Evolutionary conservation across 2,329 filamentous ascomycete genomes (phyloP).

Genomic region (Aspergillus phoenicis): DNA sequence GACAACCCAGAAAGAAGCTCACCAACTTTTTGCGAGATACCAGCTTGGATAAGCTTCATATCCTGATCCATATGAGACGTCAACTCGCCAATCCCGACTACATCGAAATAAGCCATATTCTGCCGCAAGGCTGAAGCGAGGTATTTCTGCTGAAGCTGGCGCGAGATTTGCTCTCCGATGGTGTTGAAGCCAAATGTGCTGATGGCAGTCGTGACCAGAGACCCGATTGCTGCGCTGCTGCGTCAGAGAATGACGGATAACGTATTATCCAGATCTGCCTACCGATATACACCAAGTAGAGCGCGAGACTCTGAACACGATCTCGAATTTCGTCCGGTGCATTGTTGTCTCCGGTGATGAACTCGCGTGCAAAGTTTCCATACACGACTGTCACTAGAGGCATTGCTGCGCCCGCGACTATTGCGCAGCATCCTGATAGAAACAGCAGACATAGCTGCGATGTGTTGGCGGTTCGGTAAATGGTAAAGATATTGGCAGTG

Average conservation of each 20-base stretch:
- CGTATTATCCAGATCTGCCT: background rate
- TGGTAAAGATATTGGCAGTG: slow-evolving; percentile 3
- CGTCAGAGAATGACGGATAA: background rate
- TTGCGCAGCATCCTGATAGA: slow-evolving; percentile 4
- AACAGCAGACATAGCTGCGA: slow-evolving; percentile 1
- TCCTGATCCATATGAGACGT: slow-evolving; percentile 84
- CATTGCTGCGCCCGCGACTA: slow-evolving; percentile 13
- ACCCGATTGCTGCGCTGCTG: slow-evolving; percentile 53
- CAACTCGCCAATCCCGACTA: slow-evolving; percentile 79
- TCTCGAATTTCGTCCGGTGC: background rate
- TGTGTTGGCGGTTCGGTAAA: slow-evolving; percentile 1
- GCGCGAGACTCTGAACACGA: background rate
- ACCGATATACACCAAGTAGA: slow-evolving; percentile 12
- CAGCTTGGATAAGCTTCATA: slow-evolving; percentile 81
- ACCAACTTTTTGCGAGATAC: slow-evolving; percentile 36
- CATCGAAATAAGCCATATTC: slow-evolving; percentile 84
- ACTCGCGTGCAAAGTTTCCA: slow-evolving; percentile 1
- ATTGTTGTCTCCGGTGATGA: background rate
- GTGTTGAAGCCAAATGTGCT: slow-evolving; percentile 83
- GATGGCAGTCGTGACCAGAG: slow-evolving; percentile 71
- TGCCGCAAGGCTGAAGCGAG: slow-evolving; percentile 74
- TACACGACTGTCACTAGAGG: slow-evolving; percentile 10
- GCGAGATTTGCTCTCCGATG: slow-evolving; percentile 69
- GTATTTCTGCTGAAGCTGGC: slow-evolving; percentile 72
- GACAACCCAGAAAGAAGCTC: slow-evolving; percentile 5